phyloP scores from a whole-genome alignment of 176 grass and related monocot genomes.

The Phyllostachys edulis region DNA sequence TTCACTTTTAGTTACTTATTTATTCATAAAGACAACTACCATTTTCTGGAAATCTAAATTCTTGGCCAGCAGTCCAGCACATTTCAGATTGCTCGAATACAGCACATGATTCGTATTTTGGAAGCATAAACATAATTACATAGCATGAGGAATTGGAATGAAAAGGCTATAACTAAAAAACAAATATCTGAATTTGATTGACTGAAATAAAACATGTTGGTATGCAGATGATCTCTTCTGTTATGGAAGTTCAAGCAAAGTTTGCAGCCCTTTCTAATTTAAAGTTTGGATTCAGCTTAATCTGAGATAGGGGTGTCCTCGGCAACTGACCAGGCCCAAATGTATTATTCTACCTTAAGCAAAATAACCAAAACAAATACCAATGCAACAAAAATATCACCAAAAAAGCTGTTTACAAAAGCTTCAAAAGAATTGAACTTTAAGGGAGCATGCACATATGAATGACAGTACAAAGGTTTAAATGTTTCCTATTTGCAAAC shows the following conservation, averaged over 20 bases:
- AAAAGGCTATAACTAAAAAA: conserved; percentile 2
- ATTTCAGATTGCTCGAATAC: conserved; percentile 8
- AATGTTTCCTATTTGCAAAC: not conserved
- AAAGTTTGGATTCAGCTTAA: conserved; percentile 10
- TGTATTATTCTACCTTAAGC: not conserved
- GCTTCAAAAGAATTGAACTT: not conserved
- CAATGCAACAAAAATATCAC: not conserved
- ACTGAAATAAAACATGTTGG: conserved; percentile 3
- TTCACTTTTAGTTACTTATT: conserved; percentile 10
- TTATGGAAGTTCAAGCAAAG: not conserved
- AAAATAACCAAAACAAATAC: conserved; percentile 3
- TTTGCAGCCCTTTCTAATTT: conserved; percentile 1
- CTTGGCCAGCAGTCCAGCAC: not conserved
- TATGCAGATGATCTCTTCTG: conserved; percentile 8
- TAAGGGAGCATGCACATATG: not conserved
- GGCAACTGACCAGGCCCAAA: not conserved
- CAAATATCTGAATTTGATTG: not conserved
- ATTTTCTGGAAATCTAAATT: conserved; percentile 18
- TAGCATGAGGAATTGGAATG: not conserved
- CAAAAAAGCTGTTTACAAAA: not conserved
- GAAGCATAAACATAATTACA: conserved; percentile 23
- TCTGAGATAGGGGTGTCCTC: not conserved
- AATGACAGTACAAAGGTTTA: not conserved
- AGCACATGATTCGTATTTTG: not conserved
- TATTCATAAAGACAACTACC: not conserved